Base-by-base conservation (phyloP, 2,329 filamentous ascomycete species). In the Trichoderma atrobrunneum region DNA sequence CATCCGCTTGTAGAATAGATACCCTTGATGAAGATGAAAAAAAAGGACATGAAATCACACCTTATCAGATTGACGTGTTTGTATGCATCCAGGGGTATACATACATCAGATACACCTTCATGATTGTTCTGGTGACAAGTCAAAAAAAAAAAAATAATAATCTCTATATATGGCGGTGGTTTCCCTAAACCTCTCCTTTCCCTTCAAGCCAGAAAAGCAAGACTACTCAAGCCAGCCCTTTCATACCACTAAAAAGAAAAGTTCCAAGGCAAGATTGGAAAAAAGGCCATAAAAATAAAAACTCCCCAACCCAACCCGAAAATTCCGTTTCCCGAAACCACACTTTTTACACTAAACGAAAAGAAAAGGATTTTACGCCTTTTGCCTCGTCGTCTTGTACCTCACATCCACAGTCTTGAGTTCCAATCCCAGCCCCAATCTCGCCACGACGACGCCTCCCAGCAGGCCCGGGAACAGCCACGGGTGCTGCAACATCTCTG, bases 401-500 rank as follows among this genome's bases (percentile, higher is more conserved):
- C 70, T 70, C 14, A 78, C 57, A 26, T 76, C 78, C 5, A 74
- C 74, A 5, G 78, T 74, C 73, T 76, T 81, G 8, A 77, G 77
- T 69, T 87, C 87, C 2, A 90, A 87, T 0, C 94, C 94, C 2
- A 90, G 87, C 0, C 94, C 94, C 3, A 97, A 82, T 72, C 91
- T 88, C 5, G 91, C 89, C 1, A 90, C 89, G 11, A 97, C 93
- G 2, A 98, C 89, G 0, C 88, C 88, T 4, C 89, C 88, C 76
- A 98, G 86, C 76, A 98, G 86, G 5, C 92, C 92, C 0, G 93
- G 91, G 82, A 97, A 98, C 2, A 98, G 86, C 86, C 96, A 97
- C 0, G 96, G 94, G 77, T 98, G 94, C 80, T 98, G 94, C 78
- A 97, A 86, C 76, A 97, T 90, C 82, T 99, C 96, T 0, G 93